phyloP scores from a whole-genome alignment of 2,329 filamentous ascomycete species.

The Microcyclospora tardicrescens region DNA sequence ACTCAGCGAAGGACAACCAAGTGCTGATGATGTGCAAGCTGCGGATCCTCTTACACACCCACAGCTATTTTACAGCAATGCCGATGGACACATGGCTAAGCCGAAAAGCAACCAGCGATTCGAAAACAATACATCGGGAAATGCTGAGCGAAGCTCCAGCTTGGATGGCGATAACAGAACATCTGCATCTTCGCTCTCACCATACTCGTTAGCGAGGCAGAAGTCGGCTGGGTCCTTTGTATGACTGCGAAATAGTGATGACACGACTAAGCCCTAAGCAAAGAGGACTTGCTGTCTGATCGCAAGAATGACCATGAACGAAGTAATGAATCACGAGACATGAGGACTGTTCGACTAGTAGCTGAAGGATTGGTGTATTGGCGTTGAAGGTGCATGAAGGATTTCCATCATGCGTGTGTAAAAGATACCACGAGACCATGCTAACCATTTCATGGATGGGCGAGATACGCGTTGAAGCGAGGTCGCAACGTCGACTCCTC shows the following conservation, averaged over 20 bases:
- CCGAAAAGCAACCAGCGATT: slow-evolving; percentile 1
- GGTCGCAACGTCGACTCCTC: no score
- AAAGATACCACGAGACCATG: not conserved
- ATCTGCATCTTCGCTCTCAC: not conserved
- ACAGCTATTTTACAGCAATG: slow-evolving; percentile 1
- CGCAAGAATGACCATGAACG: not conserved
- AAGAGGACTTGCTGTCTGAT: not conserved
- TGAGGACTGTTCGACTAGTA: not conserved
- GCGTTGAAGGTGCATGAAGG: not conserved
- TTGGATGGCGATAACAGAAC: not conserved
- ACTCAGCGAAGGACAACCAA: not conserved
- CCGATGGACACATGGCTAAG: not conserved
- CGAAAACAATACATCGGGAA: not conserved
- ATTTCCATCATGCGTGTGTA: not conserved
- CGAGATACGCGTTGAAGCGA: no score
- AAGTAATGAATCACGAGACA: not conserved
- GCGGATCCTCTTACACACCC: slow-evolving; percentile 1
- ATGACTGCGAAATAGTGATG: slow-evolving; percentile 1
- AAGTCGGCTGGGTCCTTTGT: slow-evolving; percentile 6
- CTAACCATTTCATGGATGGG: not conserved
- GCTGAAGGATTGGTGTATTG: not conserved
- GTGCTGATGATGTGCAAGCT: not conserved
- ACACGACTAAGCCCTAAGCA: no score
- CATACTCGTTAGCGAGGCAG: slow-evolving; percentile 1
- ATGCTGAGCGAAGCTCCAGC: slow-evolving; percentile 1